These are phyloP conservation scores for Candida glaebosa DNA, from an alignment of 805 yeast genomes.

Conservation along the genomic window DNA sequence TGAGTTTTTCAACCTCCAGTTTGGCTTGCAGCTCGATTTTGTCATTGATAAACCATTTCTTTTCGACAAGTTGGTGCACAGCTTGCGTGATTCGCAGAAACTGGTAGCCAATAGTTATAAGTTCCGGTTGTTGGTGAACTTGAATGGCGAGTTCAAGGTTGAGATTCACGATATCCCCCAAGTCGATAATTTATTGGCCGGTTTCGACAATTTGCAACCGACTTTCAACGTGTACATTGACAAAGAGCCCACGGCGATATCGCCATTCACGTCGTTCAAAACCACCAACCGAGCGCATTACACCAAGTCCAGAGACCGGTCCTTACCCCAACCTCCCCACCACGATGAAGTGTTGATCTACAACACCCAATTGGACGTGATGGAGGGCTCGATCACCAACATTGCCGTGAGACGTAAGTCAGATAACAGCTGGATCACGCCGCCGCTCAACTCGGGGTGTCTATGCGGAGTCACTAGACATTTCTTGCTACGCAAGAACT, in stretches of 20 bases:
- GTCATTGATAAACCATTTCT: slow-evolving; percentile 43
- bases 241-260: slow-evolving; percentile 44
- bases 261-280: slow-evolving; percentile 84
- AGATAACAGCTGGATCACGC: slow-evolving; percentile 69
- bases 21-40: slow-evolving; percentile 24
- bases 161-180: slow-evolving; percentile 29
- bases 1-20: slow-evolving; percentile 39
- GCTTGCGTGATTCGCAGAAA: slow-evolving; percentile 21
- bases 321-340: slow-evolving; percentile 36
- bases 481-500: slow-evolving; percentile 51
- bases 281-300: slow-evolving; percentile 73
- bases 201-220: slow-evolving; percentile 14
- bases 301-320: slow-evolving; percentile 54
- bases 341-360: slow-evolving; percentile 66
- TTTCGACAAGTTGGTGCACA: slow-evolving; percentile 25
- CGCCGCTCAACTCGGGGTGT: slow-evolving; percentile 74
- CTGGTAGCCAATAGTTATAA: slow-evolving; percentile 27
- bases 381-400: slow-evolving; percentile 83
- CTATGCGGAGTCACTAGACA: slow-evolving; percentile 80
- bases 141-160: slow-evolving; percentile 26
- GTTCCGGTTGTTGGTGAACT: slow-evolving; percentile 26
- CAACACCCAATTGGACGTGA: slow-evolving; percentile 54
- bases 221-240: slow-evolving; percentile 52
- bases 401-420: slow-evolving; percentile 55
- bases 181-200: slow-evolving; percentile 27